Evolutionary conservation across 2,329 filamentous ascomycete species (phyloP), one percentile per base, ranked within the genome.

Genomic region (Colletotrichum echinochloae): DNA sequence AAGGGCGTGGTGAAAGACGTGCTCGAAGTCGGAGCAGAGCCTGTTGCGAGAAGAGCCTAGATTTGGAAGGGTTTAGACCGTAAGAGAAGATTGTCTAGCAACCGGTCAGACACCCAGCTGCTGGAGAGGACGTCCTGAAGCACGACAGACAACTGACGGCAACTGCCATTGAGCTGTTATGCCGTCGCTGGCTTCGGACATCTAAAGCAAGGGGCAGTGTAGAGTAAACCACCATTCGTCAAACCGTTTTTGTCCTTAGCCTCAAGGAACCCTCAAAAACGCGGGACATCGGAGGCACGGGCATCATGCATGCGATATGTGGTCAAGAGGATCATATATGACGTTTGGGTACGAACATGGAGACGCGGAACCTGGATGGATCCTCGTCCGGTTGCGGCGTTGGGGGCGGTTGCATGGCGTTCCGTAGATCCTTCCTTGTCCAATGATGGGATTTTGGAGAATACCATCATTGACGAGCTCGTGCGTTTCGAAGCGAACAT

Each of bases 21-120:
- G 26, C 35, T 72, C 9, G 60, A 72, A 37, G 64, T 72, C 7
- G 69, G 60, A 6, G 60, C 49, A 30, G 71, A 73, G 51, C 69
- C 71, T 51, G 65, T 71, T 33, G 65, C 60, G 30, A 62, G 60
- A n/a, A 61, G 52, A 60, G 67, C 68, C 18, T 72, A 51, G 63
- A 37, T 44, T 4, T 14, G 44, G 4, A 33, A n/a, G 5, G 51
- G 12, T 23, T 2, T 2, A n/a, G 9, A 5, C 18, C 44, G 39
- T 8, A 8, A 18, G 16, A 16, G 14, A 12, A 26, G 23, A 60
- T 28, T 37, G 23, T 18, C 12, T 18, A 48, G 44, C n/a, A 46
- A 23, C 44, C 20, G 7, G 28, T 33, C n/a, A 44, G 57, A 16
- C 44, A n/a, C n/a, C n/a, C n/a, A 20, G 41, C 44, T 61, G 18